Base-by-base conservation (phyloP, 2,329 filamentous ascomycete species). In the Botrytis porri region DNA sequence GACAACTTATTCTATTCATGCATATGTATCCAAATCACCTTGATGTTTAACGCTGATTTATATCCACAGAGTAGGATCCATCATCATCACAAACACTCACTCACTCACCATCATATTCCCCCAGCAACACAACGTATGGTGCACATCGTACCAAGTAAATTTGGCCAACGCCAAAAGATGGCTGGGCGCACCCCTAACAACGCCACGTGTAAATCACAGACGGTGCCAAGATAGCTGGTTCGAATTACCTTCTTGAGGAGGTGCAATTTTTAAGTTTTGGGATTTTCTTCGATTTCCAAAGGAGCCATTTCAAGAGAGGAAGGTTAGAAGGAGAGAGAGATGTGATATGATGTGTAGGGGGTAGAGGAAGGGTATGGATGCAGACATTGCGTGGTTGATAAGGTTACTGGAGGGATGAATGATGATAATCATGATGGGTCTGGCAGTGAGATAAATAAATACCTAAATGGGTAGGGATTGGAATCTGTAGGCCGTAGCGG, bases 391-490 rank as follows among this genome's bases (percentile, higher is more conserved):
- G 59, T 14, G 59, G 5, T 37, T 61, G 59, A 61, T 61, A 61
- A 61, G 59, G 59, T 61, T 37, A 61, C 59, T 25, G 32, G 59
- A 25, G 59, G 20, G 59, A 61, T 37, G n/a, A n/a, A n/a, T 22
- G 0, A n/a, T 37, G 32, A 25, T 61, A 32, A 61, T 61, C 32
- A 32, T 60, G 57, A 60, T 60, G n/a, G n/a, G n/a, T 57, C n/a
- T n/a, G 8, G 6, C 12, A 1, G 7, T 7, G 3, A n/a, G 16
- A 54, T n/a, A n/a, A 2, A 29, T 9, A 35, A 3, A n/a, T n/a
- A n/a, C n/a, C n/a, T n/a, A n/a, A 35, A 18, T 60, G 18, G 22
- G 20, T 61, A 22, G n/a, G 25, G 51, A 54, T 54, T 29, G 12
- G 5, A n/a, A n/a, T n/a, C n/a, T n/a, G n/a, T n/a, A n/a, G n/a